Percentiles rank a stretch among this genome's conserved stretches.
Conservation (phyloP, 129 eudicot genomes). For the Centella asiatica region DNA sequence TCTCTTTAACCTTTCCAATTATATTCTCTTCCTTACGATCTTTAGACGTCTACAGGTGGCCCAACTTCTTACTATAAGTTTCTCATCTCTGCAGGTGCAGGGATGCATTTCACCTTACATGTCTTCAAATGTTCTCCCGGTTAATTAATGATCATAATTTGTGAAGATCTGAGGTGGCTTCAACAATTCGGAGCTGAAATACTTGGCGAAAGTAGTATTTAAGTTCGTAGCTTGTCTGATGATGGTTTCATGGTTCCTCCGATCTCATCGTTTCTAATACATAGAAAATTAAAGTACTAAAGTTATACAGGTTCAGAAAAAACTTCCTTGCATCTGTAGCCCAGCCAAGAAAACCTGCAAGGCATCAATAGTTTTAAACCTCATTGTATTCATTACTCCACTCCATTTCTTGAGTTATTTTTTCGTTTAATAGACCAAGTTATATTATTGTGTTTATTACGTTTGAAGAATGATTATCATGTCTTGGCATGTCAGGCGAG, state of each 20-base stretch:
- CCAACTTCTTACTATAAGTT: conserved; percentile 7
- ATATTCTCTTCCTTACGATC: too few relatives aligned
- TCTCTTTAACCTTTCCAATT: not conserved
- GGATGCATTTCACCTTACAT: conserved; percentile 85
- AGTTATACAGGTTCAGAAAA: not conserved
- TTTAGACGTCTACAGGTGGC: not conserved
- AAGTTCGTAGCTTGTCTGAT: not conserved
- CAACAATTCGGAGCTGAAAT: conserved; percentile 1
- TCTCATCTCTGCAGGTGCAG: conserved; percentile 48
- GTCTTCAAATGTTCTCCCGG: conserved; percentile 62
- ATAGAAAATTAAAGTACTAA: not conserved
- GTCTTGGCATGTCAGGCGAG: too few relatives aligned
- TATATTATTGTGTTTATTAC: too few relatives aligned
- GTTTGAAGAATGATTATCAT: too few relatives aligned
- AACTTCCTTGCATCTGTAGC: not conserved
- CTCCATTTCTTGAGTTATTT: too few relatives aligned
- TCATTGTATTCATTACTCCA: too few relatives aligned
- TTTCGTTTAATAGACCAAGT: too few relatives aligned
- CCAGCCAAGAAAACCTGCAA: not conserved
- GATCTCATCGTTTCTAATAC: not conserved
- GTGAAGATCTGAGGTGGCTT: not conserved
- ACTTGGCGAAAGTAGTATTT: not conserved
- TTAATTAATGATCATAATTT: conserved; percentile 22
- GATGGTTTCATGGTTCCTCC: not conserved
- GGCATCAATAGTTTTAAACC: too few relatives aligned